A percentile compares a stretch with the other conserved stretches of the same genome.
These are phyloP conservation scores for Silene conica DNA, from an alignment of 148 eudicot species.

Conservation along the genomic window DNA sequence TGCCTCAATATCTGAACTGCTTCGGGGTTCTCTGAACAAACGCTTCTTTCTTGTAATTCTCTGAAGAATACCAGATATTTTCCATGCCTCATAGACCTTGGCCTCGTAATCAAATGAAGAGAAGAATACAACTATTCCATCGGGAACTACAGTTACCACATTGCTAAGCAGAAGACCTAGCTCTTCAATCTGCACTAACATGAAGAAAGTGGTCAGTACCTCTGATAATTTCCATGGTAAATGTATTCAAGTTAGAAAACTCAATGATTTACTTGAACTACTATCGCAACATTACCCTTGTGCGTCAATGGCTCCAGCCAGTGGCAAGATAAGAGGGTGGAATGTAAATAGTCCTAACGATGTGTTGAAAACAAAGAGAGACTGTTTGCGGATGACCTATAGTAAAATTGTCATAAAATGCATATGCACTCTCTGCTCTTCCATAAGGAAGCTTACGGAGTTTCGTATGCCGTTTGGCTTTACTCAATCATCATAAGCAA, in stretches of 20 bases:
- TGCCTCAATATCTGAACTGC: slow-evolving; percentile 61
- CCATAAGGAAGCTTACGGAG: background rate
- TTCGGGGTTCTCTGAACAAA: slow-evolving; percentile 84
- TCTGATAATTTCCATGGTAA: background rate
- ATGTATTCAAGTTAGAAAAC: background rate
- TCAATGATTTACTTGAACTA: background rate
- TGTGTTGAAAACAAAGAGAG: no score
- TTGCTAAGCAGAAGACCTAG: slow-evolving; percentile 84
- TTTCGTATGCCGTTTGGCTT: background rate
- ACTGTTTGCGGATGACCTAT: no score
- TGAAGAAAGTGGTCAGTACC: background rate
- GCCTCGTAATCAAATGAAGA: slow-evolving; percentile 89
- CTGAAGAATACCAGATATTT: slow-evolving; percentile 66
- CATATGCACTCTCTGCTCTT: background rate
- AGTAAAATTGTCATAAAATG: no score
- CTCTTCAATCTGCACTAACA: slow-evolving; percentile 66
- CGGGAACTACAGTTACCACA: slow-evolving; percentile 70
- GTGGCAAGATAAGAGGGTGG: no score
- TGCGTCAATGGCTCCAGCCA: no score
- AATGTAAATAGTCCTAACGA: no score
- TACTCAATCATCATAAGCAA: background rate
- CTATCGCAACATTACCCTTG: no score
- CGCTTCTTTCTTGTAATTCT: slow-evolving; percentile 69
- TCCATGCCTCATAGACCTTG: slow-evolving; percentile 77
- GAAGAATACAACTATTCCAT: slow-evolving; percentile 84